Conservation (phyloP, 2,329 filamentous ascomycete species). For the Fusarium tanahbumbuense region DNA sequence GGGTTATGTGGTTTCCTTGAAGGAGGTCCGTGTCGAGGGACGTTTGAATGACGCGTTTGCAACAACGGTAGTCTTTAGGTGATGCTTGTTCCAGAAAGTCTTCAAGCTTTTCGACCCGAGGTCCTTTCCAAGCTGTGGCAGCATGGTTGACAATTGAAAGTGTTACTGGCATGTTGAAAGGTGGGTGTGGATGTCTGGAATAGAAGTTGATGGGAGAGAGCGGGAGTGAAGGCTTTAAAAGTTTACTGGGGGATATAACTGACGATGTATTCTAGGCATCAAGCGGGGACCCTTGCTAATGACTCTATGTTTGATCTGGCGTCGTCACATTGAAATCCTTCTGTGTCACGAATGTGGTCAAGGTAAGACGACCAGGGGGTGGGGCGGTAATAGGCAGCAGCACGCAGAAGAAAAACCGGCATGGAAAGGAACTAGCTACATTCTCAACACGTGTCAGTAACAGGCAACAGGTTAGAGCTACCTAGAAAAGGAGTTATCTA, state of each 20-base stretch:
- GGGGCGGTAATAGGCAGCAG: too few species aligned
- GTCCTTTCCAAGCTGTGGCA: background rate
- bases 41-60: background rate
- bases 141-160: background rate
- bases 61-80: background rate
- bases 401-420: too few species aligned
- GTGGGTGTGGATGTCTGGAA: background rate
- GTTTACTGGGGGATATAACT: background rate
- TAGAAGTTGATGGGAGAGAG: fast-evolving
- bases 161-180: slow-evolving; percentile 1
- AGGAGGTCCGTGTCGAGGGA: background rate
- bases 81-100: background rate
- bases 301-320: too few species aligned
- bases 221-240: background rate
- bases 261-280: too few species aligned
- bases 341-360: too few species aligned
- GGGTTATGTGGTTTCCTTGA: background rate
- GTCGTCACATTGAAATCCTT: too few species aligned
- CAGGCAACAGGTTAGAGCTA: too few species aligned
- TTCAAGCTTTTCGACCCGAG: background rate
- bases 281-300: too few species aligned
- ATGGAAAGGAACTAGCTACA: too few species aligned
- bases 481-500: too few species aligned
- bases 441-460: too few species aligned
- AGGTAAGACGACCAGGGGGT: too few species aligned